Percentiles rank a stretch among this genome's conserved stretches.
Evolutionary conservation across 106 monocot genomes (phyloP).

Genomic region (Phalaenopsis aphrodite): DNA sequence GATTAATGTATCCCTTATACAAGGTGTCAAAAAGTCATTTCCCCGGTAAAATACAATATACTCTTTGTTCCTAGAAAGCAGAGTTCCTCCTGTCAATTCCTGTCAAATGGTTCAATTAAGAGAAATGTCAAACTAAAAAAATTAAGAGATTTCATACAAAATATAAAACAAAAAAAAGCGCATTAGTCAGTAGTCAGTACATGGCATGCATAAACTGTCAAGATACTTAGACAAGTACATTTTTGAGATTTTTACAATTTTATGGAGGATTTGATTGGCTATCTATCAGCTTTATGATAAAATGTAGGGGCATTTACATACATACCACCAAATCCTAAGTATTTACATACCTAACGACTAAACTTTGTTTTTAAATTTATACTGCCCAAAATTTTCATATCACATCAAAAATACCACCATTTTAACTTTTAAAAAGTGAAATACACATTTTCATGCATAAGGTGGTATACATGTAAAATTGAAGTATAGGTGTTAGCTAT

Average conservation of each 20-base stretch:
- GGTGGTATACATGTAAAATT: too few species aligned
- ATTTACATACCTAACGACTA: too few species aligned
- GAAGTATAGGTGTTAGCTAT: too few species aligned
- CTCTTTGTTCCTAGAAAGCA: constrained; percentile 92
- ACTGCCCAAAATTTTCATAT: too few species aligned
- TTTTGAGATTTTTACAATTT: neutral
- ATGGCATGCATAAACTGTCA: neutral
- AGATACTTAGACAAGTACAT: neutral
- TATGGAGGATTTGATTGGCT: too few species aligned
- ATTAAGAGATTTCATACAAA: neutral
- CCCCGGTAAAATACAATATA: constrained; percentile 92
- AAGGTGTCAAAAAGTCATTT: constrained; percentile 73
- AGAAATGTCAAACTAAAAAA: neutral
- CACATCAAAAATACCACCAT: too few species aligned
- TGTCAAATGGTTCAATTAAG: constrained; percentile 20
- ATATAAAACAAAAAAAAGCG: neutral
- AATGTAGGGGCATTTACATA: too few species aligned
- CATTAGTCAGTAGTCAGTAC: neutral
- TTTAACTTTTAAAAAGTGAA: too few species aligned
- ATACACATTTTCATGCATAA: too few species aligned
- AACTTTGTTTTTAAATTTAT: too few species aligned
- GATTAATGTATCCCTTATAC: constrained; percentile 37
- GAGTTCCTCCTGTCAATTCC: constrained; percentile 84
- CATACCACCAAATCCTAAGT: too few species aligned
- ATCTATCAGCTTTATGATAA: too few species aligned